These are phyloP conservation scores for Fusarium incarnatum DNA, from an alignment of 2,329 filamentous ascomycete species.

Conservation along the genomic window DNA sequence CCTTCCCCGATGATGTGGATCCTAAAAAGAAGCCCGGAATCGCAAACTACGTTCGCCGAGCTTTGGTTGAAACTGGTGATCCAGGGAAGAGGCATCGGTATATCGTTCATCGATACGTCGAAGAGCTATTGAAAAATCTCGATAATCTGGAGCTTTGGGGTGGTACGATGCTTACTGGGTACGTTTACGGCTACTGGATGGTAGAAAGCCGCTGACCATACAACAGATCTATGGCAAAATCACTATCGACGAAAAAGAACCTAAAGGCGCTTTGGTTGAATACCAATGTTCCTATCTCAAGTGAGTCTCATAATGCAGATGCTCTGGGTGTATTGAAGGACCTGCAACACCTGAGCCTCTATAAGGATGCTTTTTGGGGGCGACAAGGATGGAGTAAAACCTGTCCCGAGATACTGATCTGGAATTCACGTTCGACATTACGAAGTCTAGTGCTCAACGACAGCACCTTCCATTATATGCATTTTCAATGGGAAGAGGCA, in stretches of 20 bases:
- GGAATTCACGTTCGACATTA: constrained; percentile 35
- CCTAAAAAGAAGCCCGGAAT: constrained; percentile 7
- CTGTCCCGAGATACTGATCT: neutral
- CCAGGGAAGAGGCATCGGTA: constrained; percentile 23
- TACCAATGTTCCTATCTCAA: neutral
- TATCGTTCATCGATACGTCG: constrained; percentile 32
- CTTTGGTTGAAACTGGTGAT: constrained; percentile 7
- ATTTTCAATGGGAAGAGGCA: neutral
- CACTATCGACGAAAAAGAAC: neutral
- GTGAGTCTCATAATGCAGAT: neutral
- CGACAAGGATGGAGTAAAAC: neutral
- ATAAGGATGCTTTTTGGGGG: neutral
- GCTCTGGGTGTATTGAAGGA: constrained; percentile 4
- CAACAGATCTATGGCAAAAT: constrained; percentile 22
- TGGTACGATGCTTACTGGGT: constrained; percentile 25
- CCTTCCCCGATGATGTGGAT: constrained; percentile 13
- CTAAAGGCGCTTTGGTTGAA: neutral
- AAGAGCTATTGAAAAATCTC: constrained; percentile 32
- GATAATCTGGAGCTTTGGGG: constrained; percentile 33
- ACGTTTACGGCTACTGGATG: constrained; percentile 3
- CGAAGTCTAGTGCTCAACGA: neutral
- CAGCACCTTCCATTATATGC: neutral
- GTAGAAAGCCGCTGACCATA: neutral
- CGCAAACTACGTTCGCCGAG: constrained; percentile 19
- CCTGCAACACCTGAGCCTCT: neutral